Evolutionary conservation across 495 filamentous ascomycete species (phyloP), one percentile per base, ranked within the genome.

Genomic region (Aspergillus diversus): DNA sequence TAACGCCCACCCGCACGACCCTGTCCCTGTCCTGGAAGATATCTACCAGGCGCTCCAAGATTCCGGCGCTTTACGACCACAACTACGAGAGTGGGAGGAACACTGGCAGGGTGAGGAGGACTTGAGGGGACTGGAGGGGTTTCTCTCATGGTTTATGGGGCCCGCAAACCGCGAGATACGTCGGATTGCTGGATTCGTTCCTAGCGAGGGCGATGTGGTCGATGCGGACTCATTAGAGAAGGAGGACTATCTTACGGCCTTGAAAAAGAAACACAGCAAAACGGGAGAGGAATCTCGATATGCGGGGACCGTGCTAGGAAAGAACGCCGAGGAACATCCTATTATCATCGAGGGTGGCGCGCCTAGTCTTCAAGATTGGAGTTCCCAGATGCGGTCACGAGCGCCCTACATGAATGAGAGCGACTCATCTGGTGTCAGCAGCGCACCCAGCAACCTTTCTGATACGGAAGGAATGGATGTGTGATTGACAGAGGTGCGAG

Each of bases 251-350:
- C 69, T 97, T 21, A 89, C 84, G 17, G 84, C 85, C 4, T 77
- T 97, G 60, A 95, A 93, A 73, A 90, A 91, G 70, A 94, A 92
- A 61, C 89, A 94, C 72, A 91, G 85, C 73, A 93, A 93, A 69
- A 90, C 86, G 5, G 87, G 87, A 35, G 91, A 95, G 64, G 91
- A 94, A 63, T 86, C 89, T 9, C 84, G 92, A 63, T 96, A 88
- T 73, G 82, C 87, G 35, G 91, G 91, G 4, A 96, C 93, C 5
- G 81, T 92, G 0, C 74, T 97, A 11, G 93, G 93, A 4, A 87
- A 86, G 64, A 73, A 75, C 50, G 84, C 81, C 32, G 90, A 93
- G 59, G 87, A 89, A 42, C 84, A 86, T 66, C 81, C 85, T 3
- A 70, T 93, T 27, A 74, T 81, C 49, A 85, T 94, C 37, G 92